These are phyloP conservation scores for Neofusicoccum cordaticola DNA, from an alignment of 2,329 filamentous ascomycete species.

Conservation along the genomic window DNA sequence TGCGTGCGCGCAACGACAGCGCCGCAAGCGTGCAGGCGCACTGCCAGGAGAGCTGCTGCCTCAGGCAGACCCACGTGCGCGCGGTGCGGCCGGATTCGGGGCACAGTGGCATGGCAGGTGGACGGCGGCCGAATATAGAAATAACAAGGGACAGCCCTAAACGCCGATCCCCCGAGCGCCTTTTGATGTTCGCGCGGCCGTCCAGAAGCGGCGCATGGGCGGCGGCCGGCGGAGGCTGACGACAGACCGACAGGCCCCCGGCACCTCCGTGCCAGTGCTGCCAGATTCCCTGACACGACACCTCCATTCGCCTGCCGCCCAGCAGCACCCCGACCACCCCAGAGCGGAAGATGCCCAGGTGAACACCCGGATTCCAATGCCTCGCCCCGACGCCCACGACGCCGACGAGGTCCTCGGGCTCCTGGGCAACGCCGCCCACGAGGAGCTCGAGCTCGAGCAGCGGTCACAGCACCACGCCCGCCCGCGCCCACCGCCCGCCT, in stretches of 20 bases:
- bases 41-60: no score
- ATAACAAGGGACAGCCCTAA: slow-evolving; percentile 12
- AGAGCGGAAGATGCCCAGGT: slow-evolving; percentile 1
- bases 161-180: slow-evolving; percentile 9
- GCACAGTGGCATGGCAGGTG: neutral
- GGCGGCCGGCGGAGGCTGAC: neutral
- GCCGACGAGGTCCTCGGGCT: slow-evolving; percentile 16
- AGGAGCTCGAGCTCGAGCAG: slow-evolving; percentile 8
- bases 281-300: slow-evolving; percentile 9
- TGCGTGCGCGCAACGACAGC: neutral
- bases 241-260: slow-evolving; percentile 5
- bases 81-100: neutral
- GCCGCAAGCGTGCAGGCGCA: no score
- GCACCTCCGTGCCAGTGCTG: neutral
- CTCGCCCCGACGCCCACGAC: slow-evolving; percentile 17
- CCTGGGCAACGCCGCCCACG: slow-evolving; percentile 14
- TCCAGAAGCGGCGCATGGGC: slow-evolving; percentile 1
- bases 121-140: slow-evolving; percentile 1
- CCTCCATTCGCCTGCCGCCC: neutral
- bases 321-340: neutral
- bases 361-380: slow-evolving; percentile 8
- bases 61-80: neutral
- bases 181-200: neutral
- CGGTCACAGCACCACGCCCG: neutral
- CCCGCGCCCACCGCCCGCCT: neutral